These are phyloP conservation scores for Cubamyces sp. DNA, from an alignment of 768 basidiomycete genomes.

Conservation along the genomic window DNA sequence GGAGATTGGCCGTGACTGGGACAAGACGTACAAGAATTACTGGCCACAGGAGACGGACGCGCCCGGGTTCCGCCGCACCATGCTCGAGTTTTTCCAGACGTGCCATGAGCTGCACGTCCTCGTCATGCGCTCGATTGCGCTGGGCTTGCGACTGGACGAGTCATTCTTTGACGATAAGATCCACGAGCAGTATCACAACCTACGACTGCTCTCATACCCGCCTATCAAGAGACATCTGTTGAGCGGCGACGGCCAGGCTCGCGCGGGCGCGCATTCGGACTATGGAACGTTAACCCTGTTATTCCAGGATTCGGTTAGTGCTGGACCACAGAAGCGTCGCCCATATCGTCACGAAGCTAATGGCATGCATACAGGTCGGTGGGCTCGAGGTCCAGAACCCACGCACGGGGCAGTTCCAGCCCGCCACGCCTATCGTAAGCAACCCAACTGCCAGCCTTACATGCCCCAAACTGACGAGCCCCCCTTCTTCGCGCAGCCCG, in stretches of 20 bases:
- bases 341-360: no score
- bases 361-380: conserved; percentile 74
- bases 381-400: conserved; percentile 85
- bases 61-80: conserved; percentile 71
- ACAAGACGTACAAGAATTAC: conserved; percentile 73
- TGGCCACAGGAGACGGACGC: conserved; percentile 72
- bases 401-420: conserved; percentile 69
- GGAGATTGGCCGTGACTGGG: conserved; percentile 90
- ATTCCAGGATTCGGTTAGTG: conserved; percentile 19
- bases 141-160: conserved; percentile 76
- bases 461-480: not conserved
- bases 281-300: conserved; percentile 29
- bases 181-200: conserved; percentile 77
- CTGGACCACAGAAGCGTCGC: conserved; percentile 60
- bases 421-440: conserved; percentile 76
- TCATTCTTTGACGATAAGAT: conserved; percentile 76
- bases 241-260: conserved; percentile 66
- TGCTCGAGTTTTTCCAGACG: conserved; percentile 77
- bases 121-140: conserved; percentile 86
- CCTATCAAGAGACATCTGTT: conserved; percentile 65
- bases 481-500: conserved; percentile 51
- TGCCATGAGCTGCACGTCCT: conserved; percentile 76
- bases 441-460: not conserved
- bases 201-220: conserved; percentile 82
- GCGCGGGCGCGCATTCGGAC: conserved; percentile 84